Evolutionary conservation across 2,329 filamentous ascomycete species (phyloP).

Genomic region (Cryphonectria japonica): DNA sequence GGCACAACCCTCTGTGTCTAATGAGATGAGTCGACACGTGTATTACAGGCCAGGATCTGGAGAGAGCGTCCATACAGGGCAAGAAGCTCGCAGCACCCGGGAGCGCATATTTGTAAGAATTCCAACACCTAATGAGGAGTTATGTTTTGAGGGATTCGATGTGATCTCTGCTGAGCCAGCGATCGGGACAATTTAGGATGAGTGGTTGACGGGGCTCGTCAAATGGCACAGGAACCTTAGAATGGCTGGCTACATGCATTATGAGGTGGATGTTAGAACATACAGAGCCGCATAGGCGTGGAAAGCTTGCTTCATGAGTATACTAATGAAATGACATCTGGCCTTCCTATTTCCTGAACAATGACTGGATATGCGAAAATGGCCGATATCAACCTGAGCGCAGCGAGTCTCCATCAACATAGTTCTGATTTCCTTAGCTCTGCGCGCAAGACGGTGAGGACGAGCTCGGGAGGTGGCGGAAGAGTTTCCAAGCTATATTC

Average conservation of each 20-base stretch:
- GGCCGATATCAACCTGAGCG: too few relatives aligned
- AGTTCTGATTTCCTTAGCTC: too few relatives aligned
- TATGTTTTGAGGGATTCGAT: background rate
- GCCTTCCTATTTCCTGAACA: too few relatives aligned
- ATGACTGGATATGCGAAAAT: too few relatives aligned
- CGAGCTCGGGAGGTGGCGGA: too few relatives aligned
- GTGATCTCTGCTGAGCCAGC: background rate
- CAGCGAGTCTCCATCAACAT: too few relatives aligned
- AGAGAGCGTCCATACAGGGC: too few relatives aligned
- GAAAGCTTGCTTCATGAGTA: background rate
- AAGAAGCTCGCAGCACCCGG: background rate
- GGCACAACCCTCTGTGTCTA: background rate
- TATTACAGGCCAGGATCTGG: background rate
- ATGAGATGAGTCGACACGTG: background rate
- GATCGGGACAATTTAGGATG: background rate
- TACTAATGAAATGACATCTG: background rate
- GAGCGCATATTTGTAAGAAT: background rate
- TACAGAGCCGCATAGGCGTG: slow-evolving; percentile 1
- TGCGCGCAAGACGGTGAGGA: too few relatives aligned
- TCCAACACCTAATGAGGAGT: background rate
- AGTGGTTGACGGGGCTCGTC: background rate
- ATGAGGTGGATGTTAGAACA: background rate
- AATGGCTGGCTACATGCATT: background rate
- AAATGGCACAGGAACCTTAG: too few relatives aligned
- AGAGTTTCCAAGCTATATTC: too few relatives aligned